Evolutionary conservation across 2,329 filamentous ascomycete genomes (phyloP).

Genomic region (Arthrocladium fulminans): DNA sequence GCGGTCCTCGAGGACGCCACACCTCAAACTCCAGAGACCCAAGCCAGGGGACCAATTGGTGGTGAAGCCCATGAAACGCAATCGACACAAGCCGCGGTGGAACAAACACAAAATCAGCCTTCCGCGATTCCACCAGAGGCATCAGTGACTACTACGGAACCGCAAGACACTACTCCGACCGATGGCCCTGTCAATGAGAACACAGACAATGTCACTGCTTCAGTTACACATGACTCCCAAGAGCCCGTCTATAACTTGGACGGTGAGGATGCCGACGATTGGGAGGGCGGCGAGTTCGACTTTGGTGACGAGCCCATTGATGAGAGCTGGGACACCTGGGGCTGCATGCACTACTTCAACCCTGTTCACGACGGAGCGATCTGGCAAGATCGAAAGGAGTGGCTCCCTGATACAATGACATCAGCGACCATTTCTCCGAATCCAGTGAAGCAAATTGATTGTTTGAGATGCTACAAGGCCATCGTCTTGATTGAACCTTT

Average conservation of each 20-base stretch:
- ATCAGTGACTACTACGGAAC: neutral
- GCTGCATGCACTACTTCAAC: constrained; percentile 13
- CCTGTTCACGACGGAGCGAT: constrained; percentile 7
- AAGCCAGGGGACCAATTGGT: no score
- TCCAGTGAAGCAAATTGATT: constrained; percentile 13
- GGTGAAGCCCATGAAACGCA: no score
- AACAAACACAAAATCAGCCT: neutral
- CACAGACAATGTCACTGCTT: neutral
- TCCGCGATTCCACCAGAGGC: neutral
- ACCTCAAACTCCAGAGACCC: no score
- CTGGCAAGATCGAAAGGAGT: constrained; percentile 10
- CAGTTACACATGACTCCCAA: neutral
- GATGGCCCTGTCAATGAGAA: no score
- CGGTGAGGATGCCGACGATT: constrained; percentile 18
- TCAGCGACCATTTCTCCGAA: neutral
- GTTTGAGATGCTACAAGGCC: constrained; percentile 16
- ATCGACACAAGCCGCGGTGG: neutral
- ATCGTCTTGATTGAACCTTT: constrained; percentile 2
- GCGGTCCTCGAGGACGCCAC: neutral
- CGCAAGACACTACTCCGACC: neutral
- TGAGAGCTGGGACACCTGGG: constrained; percentile 14
- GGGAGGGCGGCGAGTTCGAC: constrained; percentile 31
- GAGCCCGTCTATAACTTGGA: constrained; percentile 8
- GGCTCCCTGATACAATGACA: neutral
- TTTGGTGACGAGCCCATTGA: constrained; percentile 24